Conservation (phyloP, 2,329 filamentous ascomycete genomes). For the Neofusicoccum parvum region DNA sequence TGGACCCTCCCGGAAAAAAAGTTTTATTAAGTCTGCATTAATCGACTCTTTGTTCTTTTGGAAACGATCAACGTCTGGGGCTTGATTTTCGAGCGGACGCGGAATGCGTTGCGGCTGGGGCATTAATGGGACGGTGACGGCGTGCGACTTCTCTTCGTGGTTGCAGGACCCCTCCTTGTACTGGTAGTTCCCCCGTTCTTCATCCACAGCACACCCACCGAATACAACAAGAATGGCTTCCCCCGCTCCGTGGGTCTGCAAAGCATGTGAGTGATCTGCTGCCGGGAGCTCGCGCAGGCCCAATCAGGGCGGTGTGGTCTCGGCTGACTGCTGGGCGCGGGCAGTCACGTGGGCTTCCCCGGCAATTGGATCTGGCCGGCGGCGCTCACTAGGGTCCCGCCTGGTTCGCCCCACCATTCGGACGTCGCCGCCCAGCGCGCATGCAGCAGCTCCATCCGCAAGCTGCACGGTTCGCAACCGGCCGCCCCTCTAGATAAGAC, state of each 20-base stretch:
- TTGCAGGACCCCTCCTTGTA: slow-evolving; percentile 4
- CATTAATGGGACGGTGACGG: slow-evolving; percentile 1
- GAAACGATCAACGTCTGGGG: slow-evolving; percentile 13
- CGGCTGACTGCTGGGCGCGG: not conserved
- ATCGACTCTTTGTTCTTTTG: slow-evolving; percentile 8
- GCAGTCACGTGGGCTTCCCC: slow-evolving; percentile 8
- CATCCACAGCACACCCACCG: not conserved
- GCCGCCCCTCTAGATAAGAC: slow-evolving; percentile 20
- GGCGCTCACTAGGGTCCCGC: no score
- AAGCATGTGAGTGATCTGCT: not conserved
- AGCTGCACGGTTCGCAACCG: slow-evolving; percentile 12
- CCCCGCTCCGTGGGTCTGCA: no score
- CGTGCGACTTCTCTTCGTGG: not conserved
- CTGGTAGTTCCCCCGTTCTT: not conserved
- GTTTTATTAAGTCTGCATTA: slow-evolving; percentile 13
- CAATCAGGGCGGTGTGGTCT: not conserved
- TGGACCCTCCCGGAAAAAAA: slow-evolving; percentile 7
- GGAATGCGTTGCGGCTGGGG: not conserved
- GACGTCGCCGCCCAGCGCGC: slow-evolving; percentile 22
- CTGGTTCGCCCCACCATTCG: slow-evolving; percentile 18
- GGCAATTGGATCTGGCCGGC: not conserved
- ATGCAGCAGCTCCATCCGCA: not conserved
- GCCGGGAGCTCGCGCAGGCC: not conserved
- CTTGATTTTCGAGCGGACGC: not conserved
- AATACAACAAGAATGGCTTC: not conserved